These are phyloP conservation scores for Orychophragmus violaceus DNA, from an alignment of 345 rosid genomes.

Conservation along the genomic window DNA sequence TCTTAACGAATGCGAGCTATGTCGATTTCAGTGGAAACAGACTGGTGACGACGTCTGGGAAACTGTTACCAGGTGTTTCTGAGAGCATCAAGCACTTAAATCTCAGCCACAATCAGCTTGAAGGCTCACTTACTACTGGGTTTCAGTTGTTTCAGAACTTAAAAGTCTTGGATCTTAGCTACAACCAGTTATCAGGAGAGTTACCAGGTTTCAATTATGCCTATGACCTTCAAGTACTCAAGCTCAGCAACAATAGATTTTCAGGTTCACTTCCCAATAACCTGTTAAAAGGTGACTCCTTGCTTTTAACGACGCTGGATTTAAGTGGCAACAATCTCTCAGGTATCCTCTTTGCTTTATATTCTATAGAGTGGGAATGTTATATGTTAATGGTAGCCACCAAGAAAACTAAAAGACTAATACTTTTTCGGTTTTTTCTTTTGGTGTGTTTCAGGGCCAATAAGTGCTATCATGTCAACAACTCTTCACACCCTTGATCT, in stretches of 20 bases:
- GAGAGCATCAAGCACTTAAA: slow-evolving; percentile 68
- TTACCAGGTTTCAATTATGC: slow-evolving; percentile 87
- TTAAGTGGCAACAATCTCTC: slow-evolving; percentile 93
- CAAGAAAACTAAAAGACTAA: not conserved
- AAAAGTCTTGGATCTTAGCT: slow-evolving; percentile 84
- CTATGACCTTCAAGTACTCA: slow-evolving; percentile 87
- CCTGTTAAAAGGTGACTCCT: slow-evolving; percentile 84
- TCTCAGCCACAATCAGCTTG: slow-evolving; percentile 81
- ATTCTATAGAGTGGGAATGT: not conserved
- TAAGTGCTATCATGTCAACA: slow-evolving; percentile 77
- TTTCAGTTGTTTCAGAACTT: slow-evolving; percentile 64
- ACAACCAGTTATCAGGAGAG: slow-evolving; percentile 82
- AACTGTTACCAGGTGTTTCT: slow-evolving; percentile 71
- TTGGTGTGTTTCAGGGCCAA: slow-evolving; percentile 62
- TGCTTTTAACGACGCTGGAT: slow-evolving; percentile 68
- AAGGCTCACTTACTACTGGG: slow-evolving; percentile 71
- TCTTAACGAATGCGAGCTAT: slow-evolving; percentile 70
- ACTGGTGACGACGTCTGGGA: slow-evolving; percentile 51
- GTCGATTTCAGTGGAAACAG: slow-evolving; percentile 75
- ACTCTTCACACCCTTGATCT: slow-evolving; percentile 61
- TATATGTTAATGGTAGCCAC: not conserved
- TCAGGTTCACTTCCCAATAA: slow-evolving; percentile 81
- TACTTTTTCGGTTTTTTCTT: not conserved
- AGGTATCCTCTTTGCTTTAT: slow-evolving; percentile 39
- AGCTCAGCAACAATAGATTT: slow-evolving; percentile 80